A percentile compares a stretch with the other conserved stretches of the same genome.
phyloP scores from a whole-genome alignment of 805 yeast genomes.

The Yarrowia sp. region DNA sequence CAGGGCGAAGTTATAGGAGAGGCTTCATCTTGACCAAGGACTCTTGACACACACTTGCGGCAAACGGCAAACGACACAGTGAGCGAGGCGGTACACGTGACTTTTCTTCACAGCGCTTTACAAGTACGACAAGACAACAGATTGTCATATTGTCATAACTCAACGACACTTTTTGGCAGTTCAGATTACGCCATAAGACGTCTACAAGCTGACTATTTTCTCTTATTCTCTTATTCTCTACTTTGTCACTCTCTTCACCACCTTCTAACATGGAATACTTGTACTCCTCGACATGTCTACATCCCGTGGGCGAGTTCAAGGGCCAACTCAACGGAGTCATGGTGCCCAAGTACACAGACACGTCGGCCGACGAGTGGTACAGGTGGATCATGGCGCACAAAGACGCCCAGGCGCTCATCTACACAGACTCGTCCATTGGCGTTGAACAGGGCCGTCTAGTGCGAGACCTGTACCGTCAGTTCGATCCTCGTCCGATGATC shows the following conservation, averaged over 20 bases:
- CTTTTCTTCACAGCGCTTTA: too few relatives aligned
- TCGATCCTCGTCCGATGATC: conserved; percentile 27
- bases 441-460: conserved; percentile 30
- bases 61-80: background rate
- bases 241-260: background rate
- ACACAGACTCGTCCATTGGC: conserved; percentile 4
- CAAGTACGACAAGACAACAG: too few relatives aligned
- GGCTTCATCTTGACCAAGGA: too few relatives aligned
- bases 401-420: conserved; percentile 25
- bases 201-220: too few relatives aligned
- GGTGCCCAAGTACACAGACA: conserved; percentile 16
- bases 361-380: conserved; percentile 3
- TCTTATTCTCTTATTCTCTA: too few relatives aligned
- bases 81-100: too few relatives aligned
- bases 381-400: conserved; percentile 27
- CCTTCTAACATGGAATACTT: conserved; percentile 4
- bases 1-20: too few relatives aligned
- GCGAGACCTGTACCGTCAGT: conserved; percentile 26
- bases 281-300: conserved; percentile 25
- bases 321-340: conserved; percentile 20
- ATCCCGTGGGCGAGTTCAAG: conserved; percentile 36
- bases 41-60: too few relatives aligned
- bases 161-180: too few relatives aligned
- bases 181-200: too few relatives aligned
- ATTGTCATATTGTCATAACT: too few relatives aligned